Percentiles rank a stretch among this genome's conserved stretches.
phyloP scores from a whole-genome alignment of 2,329 filamentous ascomycete species.

The Xylaria sp. region DNA sequence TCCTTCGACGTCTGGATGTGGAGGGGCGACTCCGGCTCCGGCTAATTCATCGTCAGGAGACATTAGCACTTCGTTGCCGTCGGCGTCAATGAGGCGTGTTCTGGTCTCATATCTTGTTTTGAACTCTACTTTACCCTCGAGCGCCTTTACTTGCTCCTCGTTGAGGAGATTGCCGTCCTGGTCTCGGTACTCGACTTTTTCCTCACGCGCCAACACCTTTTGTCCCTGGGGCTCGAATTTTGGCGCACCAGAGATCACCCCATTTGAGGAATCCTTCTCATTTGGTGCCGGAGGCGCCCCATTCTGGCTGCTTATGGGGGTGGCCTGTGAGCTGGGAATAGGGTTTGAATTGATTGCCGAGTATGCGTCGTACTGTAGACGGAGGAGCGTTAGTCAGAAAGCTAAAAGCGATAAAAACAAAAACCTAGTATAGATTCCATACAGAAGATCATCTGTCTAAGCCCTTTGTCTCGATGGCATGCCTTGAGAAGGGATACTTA shows the following conservation, averaged over 20 bases:
- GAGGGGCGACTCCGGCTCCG: constrained; percentile 62
- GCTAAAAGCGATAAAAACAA: not conserved
- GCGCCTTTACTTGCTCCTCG: constrained; percentile 81
- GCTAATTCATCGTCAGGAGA: constrained; percentile 57
- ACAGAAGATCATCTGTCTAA: constrained; percentile 33
- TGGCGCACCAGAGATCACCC: constrained; percentile 61
- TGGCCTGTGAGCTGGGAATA: constrained; percentile 45
- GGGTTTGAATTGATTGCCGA: constrained; percentile 46
- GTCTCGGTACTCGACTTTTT: constrained; percentile 93
- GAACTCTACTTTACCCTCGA: constrained; percentile 95
- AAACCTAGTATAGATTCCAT: constrained; percentile 18
- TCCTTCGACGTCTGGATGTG: constrained; percentile 71
- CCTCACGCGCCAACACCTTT: constrained; percentile 69
- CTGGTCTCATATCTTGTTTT: constrained; percentile 96
- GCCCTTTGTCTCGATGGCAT: constrained; percentile 52
- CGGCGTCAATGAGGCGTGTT: constrained; percentile 82
- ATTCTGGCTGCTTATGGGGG: constrained; percentile 39
- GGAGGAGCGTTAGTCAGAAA: constrained; percentile 21
- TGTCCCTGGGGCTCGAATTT: constrained; percentile 58
- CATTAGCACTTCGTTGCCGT: constrained; percentile 78
- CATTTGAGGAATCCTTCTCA: constrained; percentile 44
- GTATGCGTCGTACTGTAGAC: constrained; percentile 62
- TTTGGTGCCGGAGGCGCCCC: constrained; percentile 41
- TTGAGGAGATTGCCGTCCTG: constrained; percentile 91
- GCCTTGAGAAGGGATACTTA: constrained; percentile 67